These are phyloP conservation scores for Pseudocercospora eumusae DNA, from an alignment of 2,329 filamentous ascomycete species.

Conservation along the genomic window DNA sequence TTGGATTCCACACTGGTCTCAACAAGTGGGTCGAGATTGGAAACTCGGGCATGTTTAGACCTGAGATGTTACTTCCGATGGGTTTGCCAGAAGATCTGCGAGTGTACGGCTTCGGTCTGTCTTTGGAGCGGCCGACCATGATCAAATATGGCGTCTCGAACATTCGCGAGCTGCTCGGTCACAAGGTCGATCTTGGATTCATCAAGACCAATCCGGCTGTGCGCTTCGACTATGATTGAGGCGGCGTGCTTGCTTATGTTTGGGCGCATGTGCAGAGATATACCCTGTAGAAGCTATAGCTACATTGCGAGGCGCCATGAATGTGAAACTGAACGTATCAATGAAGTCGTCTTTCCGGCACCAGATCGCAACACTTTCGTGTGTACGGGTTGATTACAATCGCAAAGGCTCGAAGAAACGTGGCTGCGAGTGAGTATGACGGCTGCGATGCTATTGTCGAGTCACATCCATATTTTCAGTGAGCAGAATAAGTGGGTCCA, in stretches of 20 bases:
- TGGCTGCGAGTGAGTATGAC: too few relatives aligned
- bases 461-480: neutral
- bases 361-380: neutral
- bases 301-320: neutral
- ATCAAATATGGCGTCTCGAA: constrained; percentile 82
- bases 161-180: constrained; percentile 87
- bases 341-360: neutral
- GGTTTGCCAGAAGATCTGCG: constrained; percentile 86
- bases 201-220: constrained; percentile 91
- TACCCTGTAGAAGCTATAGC: neutral
- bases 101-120: constrained; percentile 92
- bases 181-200: constrained; percentile 93
- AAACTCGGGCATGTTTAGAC: constrained; percentile 97
- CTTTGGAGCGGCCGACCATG: constrained; percentile 93
- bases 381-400: neutral
- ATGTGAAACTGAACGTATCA: neutral
- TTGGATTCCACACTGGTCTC: constrained; percentile 87
- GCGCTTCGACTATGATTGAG: constrained; percentile 72
- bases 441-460: neutral
- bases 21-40: constrained; percentile 95
- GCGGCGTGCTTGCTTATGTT: neutral
- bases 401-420: neutral
- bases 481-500: neutral
- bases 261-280: neutral
- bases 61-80: constrained; percentile 96